phyloP scores from a whole-genome alignment of 2,329 filamentous ascomycete genomes.

The Claviceps lovelessii region DNA sequence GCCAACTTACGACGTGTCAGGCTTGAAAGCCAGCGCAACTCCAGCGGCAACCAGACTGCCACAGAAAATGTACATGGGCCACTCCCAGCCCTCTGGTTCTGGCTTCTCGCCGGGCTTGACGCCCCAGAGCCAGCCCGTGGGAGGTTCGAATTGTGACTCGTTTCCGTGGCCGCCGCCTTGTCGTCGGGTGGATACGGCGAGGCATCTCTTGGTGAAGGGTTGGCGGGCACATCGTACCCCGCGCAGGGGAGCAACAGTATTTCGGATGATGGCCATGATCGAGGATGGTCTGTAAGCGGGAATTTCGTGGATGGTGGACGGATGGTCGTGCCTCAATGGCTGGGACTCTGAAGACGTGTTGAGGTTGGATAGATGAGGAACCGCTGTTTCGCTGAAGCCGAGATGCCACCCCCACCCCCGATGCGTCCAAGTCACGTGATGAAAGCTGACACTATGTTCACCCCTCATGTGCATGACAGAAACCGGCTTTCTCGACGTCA shows the following conservation, averaged over 20 bases:
- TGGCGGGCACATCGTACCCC: slow-evolving; percentile 24
- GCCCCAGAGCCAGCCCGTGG: slow-evolving; percentile 83
- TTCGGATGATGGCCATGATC: slow-evolving; percentile 23
- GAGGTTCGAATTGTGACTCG: slow-evolving; percentile 75
- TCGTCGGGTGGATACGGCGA: slow-evolving; percentile 31
- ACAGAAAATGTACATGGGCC: slow-evolving; percentile 70
- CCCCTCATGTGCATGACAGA: background rate
- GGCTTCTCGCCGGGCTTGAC: slow-evolving; percentile 91
- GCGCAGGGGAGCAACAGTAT: slow-evolving; percentile 22
- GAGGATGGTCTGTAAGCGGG: background rate
- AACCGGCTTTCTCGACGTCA: background rate
- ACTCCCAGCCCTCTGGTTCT: slow-evolving; percentile 94
- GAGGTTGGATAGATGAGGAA: background rate
- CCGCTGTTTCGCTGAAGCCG: background rate
- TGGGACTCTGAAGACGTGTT: slow-evolving; percentile 2
- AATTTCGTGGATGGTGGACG: slow-evolving; percentile 10
- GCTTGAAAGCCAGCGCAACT: slow-evolving; percentile 88
- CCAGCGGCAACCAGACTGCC: slow-evolving; percentile 58
- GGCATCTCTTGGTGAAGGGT: slow-evolving; percentile 20
- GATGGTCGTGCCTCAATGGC: slow-evolving; percentile 17
- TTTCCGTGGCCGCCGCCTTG: slow-evolving; percentile 29
- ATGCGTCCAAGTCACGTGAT: background rate
- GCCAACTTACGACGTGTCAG: slow-evolving; percentile 83
- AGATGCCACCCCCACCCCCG: background rate
- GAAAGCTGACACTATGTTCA: background rate